Evolutionary conservation across 176 grass and related monocot genomes (phyloP), one percentile per base, ranked within the genome.

Genomic region (Bothriochloa decipiens): DNA sequence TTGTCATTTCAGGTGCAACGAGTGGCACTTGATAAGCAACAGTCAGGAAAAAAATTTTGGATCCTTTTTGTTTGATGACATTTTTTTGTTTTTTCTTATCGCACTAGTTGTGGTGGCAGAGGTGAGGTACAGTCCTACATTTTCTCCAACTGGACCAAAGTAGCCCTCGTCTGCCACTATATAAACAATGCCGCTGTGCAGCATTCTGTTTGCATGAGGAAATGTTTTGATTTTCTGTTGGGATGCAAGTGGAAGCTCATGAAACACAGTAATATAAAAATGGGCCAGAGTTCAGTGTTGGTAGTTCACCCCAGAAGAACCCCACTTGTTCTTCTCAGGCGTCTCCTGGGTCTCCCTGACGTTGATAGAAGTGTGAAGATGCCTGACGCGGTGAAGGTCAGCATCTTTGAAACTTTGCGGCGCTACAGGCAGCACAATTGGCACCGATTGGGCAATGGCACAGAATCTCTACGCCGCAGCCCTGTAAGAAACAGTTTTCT

Each of bases 331-430:
- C 7, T 42, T 70, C 37, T 70, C 37, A 70, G 68, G n/a, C 68
- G 68, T 14, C 39, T 70, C 37, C 11, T 70, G 4, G 0, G 68
- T 42, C 68, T 70, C 68, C 68, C 68, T 0, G 37, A 70, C 20
- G 37, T 70, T n/a, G 68, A 70, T 23, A 70, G 37, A 11, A 42
- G 68, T 23, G 37, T 70, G 20, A 70, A 42, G 68, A 42, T 70
- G 14, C 68, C 68, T 2, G 22, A 70, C 3, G 37, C 11, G 1
- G 68, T 70, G 68, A 41, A 70, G 68, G 11, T 1, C 20, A 3
- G 22, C 68, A 70, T 70, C 37, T 25, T 70, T 39, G 8, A 4
- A 6, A 22, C 20, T 11, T 1, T 70, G 36, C 39, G 18, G n/a
- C 8, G 65, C 2, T 20, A 12, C 36, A 4, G 10, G 18, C 17